Evolutionary conservation across 371 early-diverging fungal genomes (phyloP).

Genomic region (Mucor indicus): DNA sequence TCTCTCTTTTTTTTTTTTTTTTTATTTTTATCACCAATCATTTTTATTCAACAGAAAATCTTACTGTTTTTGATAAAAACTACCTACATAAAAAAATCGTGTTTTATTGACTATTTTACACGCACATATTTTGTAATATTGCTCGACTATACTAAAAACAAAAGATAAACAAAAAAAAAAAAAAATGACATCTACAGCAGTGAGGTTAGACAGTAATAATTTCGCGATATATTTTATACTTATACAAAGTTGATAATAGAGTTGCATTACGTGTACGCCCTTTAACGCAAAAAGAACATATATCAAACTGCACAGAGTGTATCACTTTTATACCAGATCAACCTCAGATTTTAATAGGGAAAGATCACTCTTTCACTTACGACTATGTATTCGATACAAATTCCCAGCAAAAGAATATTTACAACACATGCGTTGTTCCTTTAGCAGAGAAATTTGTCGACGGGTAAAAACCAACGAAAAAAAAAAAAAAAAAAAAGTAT

Average conservation of each 20-base stretch:
- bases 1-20: no score
- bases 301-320: conserved; percentile 66
- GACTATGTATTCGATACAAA: conserved; percentile 82
- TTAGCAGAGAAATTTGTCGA: conserved; percentile 85
- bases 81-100: no score
- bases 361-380: conserved; percentile 77
- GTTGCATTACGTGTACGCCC: conserved; percentile 84
- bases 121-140: no score
- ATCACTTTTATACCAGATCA: conserved; percentile 61
- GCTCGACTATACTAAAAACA: no score
- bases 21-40: no score
- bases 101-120: no score
- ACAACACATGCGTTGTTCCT: conserved; percentile 63
- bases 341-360: conserved; percentile 62
- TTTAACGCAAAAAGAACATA: conserved; percentile 71
- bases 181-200: conserved; percentile 36
- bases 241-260: conserved; percentile 26
- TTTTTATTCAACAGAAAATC: no score
- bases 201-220: conserved; percentile 24
- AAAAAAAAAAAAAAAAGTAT: no score
- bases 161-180: no score
- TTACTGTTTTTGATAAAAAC: no score
- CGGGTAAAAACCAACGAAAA: no score
- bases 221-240: neutral
- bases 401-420: conserved; percentile 66